Evolutionary conservation across 352 stramenopile species (phyloP), one percentile per base, ranked within the genome.

Genomic region (Hyaloperonospora arabidopsidis): DNA sequence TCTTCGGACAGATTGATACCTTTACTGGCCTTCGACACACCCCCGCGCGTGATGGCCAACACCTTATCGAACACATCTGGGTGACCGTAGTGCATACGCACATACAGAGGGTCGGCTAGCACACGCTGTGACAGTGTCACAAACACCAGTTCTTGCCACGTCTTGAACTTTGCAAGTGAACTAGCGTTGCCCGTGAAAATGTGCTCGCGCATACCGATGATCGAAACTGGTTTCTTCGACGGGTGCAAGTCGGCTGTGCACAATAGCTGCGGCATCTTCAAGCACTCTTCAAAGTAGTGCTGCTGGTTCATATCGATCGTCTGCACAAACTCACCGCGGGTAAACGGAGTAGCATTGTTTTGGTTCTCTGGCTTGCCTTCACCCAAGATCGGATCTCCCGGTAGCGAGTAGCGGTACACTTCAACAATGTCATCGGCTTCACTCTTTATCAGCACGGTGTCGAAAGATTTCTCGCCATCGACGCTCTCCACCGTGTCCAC

Each of bases 241-340:
- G 75, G 65, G 49, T 89, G 79, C 28, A 86, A 45, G 28, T 88
- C 79, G 7, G 79, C 77, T 23, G 76, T 88, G 44, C 76, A 75
- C 49, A 93, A 57, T 15, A 93, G 61, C 61, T 89, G 77, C 11
- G 80, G 78, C 78, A 93, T 89, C 74, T 91, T 93, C 36, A 93
- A 44, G 59, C 79, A 89, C 54, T 91, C 80, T 54, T 93, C 83
- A 49, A 91, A 89, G 66, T 90, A 90, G 58, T 89, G 76, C 40
- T 93, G 70, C 66, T 93, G 83, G 64, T 93, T 93, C 83, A 90
- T 90, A 72, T 93, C 83, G 28, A 93, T 93, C n/a, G 80, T 89
- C 69, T 93, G 83, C 21, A 93, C 61, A 25, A 88, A 90, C 63
- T 93, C 83, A 39, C 83, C 83, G 39, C 80, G 80, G 7, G 83